Evolutionary conservation across 139 green algal species (phyloP), one percentile per base, ranked within the genome.

Genomic region (Spirogloea muscicola): DNA sequence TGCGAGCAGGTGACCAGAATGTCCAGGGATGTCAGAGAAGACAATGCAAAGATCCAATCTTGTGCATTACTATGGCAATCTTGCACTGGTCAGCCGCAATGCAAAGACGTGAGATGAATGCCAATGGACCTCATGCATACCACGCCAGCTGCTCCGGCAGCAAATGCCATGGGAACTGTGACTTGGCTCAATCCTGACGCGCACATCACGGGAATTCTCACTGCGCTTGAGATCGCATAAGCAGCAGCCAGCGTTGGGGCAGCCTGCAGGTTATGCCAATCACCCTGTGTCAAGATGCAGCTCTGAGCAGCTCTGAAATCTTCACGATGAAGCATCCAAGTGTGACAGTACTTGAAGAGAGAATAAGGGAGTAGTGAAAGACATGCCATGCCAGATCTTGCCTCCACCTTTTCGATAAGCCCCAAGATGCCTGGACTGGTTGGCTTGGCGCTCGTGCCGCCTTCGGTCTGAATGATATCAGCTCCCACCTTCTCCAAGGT

Each of bases 391-490:
- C n/a, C n/a, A n/a, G n/a, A n/a, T n/a, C 46, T 55, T 55, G 21
- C 21, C 13, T 39, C 27, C 43, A 82, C 76, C 63, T 84, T 84
- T 64, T 84, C 75, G 33, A 84, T 58, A 9, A 84, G 58, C 1
- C 77, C 77, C 10, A 66, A 34, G 33, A 84, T 46, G 13, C 77
- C 77, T 33, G 76, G 34, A 36, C 27, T 43, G 46, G 40, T 55
- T 10, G 77, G 78, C n/a, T n/a, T 37, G 34, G 75, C 43, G 62
- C 49, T 82, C 44, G 82, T 70, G 34, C 76, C 77, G 10, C 77
- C 77, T 37, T 84, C 77, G 5, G 77, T 84, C 57, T 84, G 77
- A 49, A 84, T 84, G 39, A 84, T 71, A 48, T 84, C 77, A 37
- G 40, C 77, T 21, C 76, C 76, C n/a, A 6, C 33, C 3, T 29